Conservation (phyloP, 2,329 filamentous ascomycete genomes). For the Trichoderma sp. region DNA sequence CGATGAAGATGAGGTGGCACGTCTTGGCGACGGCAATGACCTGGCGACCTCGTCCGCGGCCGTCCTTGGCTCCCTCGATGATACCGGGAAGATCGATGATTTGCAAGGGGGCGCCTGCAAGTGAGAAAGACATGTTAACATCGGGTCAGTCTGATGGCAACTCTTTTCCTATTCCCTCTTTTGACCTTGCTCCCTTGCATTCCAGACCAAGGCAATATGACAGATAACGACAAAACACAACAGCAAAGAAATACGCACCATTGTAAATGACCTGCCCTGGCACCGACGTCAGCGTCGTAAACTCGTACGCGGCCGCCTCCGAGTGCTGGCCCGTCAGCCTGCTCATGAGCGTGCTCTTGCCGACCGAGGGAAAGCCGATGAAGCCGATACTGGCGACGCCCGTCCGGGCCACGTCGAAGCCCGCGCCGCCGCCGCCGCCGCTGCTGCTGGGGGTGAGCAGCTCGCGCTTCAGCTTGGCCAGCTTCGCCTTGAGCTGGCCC, state of each 20-base stretch:
- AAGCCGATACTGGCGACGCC: conserved; percentile 97
- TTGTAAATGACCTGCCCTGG: conserved; percentile 96
- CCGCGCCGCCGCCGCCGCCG: conserved; percentile 80
- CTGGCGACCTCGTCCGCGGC: conserved; percentile 94
- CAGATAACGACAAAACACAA: not conserved
- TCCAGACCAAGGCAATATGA: too few species aligned
- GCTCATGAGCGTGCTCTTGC: conserved; percentile 98
- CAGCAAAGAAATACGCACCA: conserved; percentile 49
- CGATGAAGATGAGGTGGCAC: conserved; percentile 97
- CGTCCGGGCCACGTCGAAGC: conserved; percentile 96
- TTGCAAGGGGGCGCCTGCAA: conserved; percentile 80
- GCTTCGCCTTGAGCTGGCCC: conserved; percentile 95
- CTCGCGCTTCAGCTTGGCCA: conserved; percentile 96
- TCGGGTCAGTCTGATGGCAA: conserved; percentile 27
- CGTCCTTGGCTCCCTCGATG: conserved; percentile 97
- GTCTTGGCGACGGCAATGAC: conserved; percentile 99
- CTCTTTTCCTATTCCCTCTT: not conserved
- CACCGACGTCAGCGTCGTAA: conserved; percentile 96
- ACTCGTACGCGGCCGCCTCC: conserved; percentile 96
- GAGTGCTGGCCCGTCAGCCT: conserved; percentile 93
- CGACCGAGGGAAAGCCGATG: conserved; percentile 97
- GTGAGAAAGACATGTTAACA: too few species aligned
- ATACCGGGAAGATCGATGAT: conserved; percentile 99
- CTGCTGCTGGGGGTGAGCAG: conserved; percentile 83
- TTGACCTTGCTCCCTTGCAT: not conserved